Evolutionary conservation across 768 basidiomycete genomes (phyloP), one percentile per base, ranked within the genome.

Genomic region (Leccinum truebloodii): DNA sequence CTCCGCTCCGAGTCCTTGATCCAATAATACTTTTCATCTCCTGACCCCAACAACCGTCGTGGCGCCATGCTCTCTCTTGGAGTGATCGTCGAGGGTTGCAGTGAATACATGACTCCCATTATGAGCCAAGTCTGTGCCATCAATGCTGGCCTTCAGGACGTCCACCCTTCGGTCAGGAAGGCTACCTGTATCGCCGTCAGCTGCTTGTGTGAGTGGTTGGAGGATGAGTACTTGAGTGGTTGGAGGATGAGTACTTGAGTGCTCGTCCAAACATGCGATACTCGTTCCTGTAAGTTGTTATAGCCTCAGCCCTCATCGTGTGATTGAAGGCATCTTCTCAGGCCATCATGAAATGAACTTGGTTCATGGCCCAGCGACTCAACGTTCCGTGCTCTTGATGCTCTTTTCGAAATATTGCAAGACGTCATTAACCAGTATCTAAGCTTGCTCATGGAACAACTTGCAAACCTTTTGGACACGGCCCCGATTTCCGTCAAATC

Each of bases 161-260:
- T 77, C 41, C 94, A 98, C 69, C 81, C 89, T 14, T 82, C 84
- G 13, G 97, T 99, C 55, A 83, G 95, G 70, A 97, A 95, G 75
- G 96, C 97, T 2, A 89, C 92, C n/a, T 98, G 96, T 75, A 86
- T 94, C 59, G 93, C 94, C 22, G 89, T 99, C 65, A 93, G 93
- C 69, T 98, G 95, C 77, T 76, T 98, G 55, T 98, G 95, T 73
- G 97, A 99, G 76, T 97, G 94, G 92, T 80, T 98, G 24, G 93
- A 95, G 66, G 96, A 98, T 26, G 24, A 26, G 24, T 26, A 26
- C 24, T 26, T 73, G 97, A 99, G 76, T 97, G 94, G 92, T 80
- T 98, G 24, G 93, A 95, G 66, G 96, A 98, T 26, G 26, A 26
- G 26, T 26, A 26, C 26, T 26, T 28, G 93, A 95, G 65, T 95